Evolutionary conservation across 1,284 basidiomycete species (phyloP).

Genomic region (Austroboletus novae-zelandiae): DNA sequence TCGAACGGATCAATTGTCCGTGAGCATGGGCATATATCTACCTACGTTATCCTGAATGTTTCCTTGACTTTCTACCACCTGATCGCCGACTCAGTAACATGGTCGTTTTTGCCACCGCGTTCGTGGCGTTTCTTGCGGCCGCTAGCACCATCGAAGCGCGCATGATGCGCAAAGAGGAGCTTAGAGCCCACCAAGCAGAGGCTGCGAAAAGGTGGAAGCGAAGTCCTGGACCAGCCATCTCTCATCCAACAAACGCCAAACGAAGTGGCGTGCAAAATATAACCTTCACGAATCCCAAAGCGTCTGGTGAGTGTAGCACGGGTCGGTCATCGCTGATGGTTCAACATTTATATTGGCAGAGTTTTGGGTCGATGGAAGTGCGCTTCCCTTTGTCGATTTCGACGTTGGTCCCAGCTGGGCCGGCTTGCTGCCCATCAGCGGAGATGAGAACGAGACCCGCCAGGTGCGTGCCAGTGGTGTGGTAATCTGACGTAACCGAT

Average conservation of each 20-base stretch:
- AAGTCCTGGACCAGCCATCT: constrained; percentile 16
- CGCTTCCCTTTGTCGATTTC: constrained; percentile 67
- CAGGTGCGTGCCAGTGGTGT: constrained; percentile 43
- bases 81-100: constrained; percentile 4
- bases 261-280: constrained; percentile 51
- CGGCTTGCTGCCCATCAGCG: constrained; percentile 69
- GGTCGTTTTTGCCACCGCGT: constrained; percentile 6
- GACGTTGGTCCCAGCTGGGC: constrained; percentile 76
- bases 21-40: constrained; percentile 4
- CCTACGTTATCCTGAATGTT: no score
- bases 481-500: neutral
- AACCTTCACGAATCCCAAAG: constrained; percentile 67
- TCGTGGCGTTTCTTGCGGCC: constrained; percentile 8
- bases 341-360: constrained; percentile 37
- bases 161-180: constrained; percentile 19
- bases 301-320: constrained; percentile 45
- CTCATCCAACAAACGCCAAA: constrained; percentile 3
- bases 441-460: constrained; percentile 56
- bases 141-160: constrained; percentile 11
- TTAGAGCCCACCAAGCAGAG: constrained; percentile 19
- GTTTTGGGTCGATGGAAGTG: constrained; percentile 68
- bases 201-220: constrained; percentile 41
- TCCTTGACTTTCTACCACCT: neutral
- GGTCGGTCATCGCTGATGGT: neutral
- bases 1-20: no score